A percentile compares a stretch with the other conserved stretches of the same genome.
phyloP scores from a whole-genome alignment of 805 yeast genomes.

The Kazachstania psychrophila region DNA sequence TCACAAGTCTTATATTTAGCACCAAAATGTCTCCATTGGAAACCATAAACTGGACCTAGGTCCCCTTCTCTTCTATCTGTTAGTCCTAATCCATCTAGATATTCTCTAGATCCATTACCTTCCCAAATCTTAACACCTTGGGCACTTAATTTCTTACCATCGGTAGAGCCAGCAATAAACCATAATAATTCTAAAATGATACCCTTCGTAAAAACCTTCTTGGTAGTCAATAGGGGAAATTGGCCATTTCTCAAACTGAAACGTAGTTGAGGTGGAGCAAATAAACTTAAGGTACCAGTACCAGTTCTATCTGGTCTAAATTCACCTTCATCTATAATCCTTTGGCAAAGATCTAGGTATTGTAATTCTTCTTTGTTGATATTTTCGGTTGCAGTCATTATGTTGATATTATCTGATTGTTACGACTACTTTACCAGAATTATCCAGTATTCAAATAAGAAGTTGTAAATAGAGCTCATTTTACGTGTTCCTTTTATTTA shows the following conservation, averaged over 20 bases:
- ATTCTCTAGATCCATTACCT: constrained; percentile 93
- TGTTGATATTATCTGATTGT: too few species aligned
- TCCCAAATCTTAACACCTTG: constrained; percentile 98
- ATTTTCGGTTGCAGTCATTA: not conserved
- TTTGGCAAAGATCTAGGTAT: constrained; percentile 70
- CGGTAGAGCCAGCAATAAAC: constrained; percentile 88
- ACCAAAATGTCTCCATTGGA: constrained; percentile 99
- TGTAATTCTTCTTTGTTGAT: constrained; percentile 58
- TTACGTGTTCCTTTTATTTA: not conserved
- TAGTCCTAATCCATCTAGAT: constrained; percentile 74
- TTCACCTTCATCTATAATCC: constrained; percentile 79
- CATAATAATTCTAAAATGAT: constrained; percentile 84
- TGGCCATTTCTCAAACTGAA: constrained; percentile 62
- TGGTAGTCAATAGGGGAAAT: constrained; percentile 88
- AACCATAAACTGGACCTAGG: constrained; percentile 96
- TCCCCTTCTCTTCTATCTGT: constrained; percentile 82
- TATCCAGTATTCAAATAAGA: not conserved
- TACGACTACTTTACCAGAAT: too few species aligned
- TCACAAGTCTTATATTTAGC: constrained; percentile 85
- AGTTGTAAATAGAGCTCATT: not conserved
- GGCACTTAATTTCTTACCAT: constrained; percentile 67
- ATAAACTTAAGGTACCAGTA: constrained; percentile 83
- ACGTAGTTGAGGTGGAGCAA: constrained; percentile 93
- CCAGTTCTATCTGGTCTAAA: constrained; percentile 94
- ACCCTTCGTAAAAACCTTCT: constrained; percentile 81